Evolutionary conservation across 768 basidiomycete species (phyloP), one percentile per base, ranked within the genome.

Genomic region (Tricholoma terreum): DNA sequence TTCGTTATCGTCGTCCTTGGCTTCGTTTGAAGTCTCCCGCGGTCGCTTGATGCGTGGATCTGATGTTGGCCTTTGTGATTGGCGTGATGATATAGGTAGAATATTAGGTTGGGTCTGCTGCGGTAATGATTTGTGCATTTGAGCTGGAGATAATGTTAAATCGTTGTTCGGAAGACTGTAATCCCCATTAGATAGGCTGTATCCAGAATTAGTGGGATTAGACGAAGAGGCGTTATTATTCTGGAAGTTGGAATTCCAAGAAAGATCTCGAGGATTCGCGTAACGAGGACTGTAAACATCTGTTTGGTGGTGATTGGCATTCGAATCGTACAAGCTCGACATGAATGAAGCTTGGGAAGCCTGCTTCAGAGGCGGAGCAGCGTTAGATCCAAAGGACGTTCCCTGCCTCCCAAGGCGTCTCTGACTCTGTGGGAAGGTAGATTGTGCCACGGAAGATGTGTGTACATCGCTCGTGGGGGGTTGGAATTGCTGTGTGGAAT

Each of bases 1-100:
- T 17, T 78, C 77, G 36, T 65, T 67, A 45, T 78, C 78, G 1
- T 78, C 75, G 11, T 68, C 69, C 45, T 58, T 69, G 8, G 42
- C 51, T 10, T 75, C 69, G n/a, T 76, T 73, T 35, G 63, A 67
- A 53, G 65, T 63, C 35, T 65, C 65, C 40, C 75, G 77, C 27
- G 63, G 69, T 12, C 79, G 71, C 65, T 82, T 82, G 8, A 65
- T 36, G 30, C 72, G 70, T 14, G 66, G 67, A 55, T 60, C 57
- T 46, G 64, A 15, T 43, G 58, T 49, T 11, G 64, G 45, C n/a
- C 58, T 31, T 11, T 58, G 51, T 36, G 65, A 65, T 45, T 66
- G 71, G 42, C 67, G 63, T 12, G 64, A 27, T 36, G 59, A 58
- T 46, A 64, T 7, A 38, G 34, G 34, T 14, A 22, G 22, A 27